Percentiles rank a stretch among this genome's conserved stretches.
These are phyloP conservation scores for Gilbertella persicaria DNA, from an alignment of 371 early-diverging fungal genomes.

Conservation along the genomic window DNA sequence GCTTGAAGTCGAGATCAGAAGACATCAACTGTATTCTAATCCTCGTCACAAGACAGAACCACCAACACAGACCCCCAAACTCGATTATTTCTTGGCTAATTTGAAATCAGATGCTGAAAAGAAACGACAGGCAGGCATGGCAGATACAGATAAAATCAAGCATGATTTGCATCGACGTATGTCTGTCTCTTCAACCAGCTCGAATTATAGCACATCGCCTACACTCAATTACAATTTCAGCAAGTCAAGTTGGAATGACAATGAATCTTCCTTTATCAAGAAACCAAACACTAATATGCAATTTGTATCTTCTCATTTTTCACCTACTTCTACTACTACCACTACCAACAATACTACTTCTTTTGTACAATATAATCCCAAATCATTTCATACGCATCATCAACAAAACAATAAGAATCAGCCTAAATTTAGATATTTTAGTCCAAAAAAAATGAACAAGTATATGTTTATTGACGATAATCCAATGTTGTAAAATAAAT, in stretches of 20 bases:
- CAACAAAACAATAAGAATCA: conserved; percentile 26
- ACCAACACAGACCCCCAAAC: neutral
- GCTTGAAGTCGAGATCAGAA: conserved; percentile 41
- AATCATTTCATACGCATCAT: conserved; percentile 1
- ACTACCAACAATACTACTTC: conserved; percentile 1
- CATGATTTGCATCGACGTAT: conserved; percentile 3
- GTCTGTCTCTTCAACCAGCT: conserved; percentile 3
- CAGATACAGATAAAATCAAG: conserved; percentile 8
- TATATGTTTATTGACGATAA: conserved; percentile 51
- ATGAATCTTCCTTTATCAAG: too few species aligned
- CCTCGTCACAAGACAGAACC: neutral
- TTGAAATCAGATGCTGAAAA: conserved; percentile 20
- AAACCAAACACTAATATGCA: too few species aligned
- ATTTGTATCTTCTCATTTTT: too few species aligned
- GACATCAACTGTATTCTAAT: conserved; percentile 30
- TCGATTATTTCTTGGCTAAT: conserved; percentile 21
- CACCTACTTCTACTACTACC: too few species aligned
- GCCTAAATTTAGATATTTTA: conserved; percentile 49
- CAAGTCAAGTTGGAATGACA: too few species aligned
- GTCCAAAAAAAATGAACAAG: conserved; percentile 52
- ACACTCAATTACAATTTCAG: neutral
- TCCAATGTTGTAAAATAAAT: conserved; percentile 20
- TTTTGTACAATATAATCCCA: conserved; percentile 12
- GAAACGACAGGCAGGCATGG: conserved; percentile 11
- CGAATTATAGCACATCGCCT: neutral